A percentile compares a stretch with the other conserved stretches of the same genome.
Evolutionary conservation across 164 flowering plant genomes (phyloP).

Genomic region (Macadamia integrifolia): DNA sequence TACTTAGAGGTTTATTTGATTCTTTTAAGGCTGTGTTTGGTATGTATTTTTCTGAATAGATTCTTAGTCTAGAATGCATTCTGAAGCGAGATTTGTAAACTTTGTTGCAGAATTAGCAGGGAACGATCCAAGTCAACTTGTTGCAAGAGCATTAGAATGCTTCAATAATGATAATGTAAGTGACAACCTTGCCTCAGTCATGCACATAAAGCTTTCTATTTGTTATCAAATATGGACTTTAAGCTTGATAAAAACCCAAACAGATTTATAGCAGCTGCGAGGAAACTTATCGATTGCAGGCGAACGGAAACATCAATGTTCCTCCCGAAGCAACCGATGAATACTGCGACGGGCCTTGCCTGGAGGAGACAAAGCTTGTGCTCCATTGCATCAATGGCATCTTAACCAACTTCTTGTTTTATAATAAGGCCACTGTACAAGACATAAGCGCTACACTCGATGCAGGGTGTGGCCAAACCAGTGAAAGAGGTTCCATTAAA

Average conservation of each 20-base stretch:
- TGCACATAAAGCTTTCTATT: no score
- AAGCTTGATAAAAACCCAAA: not conserved
- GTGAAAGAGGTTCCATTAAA: slow-evolving; percentile 42
- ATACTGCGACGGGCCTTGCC: slow-evolving; percentile 78
- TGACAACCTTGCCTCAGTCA: not conserved
- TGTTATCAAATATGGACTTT: no score
- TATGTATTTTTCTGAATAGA: no score
- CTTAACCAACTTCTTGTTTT: slow-evolving; percentile 45
- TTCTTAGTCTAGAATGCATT: no score
- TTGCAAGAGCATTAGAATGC: slow-evolving; percentile 59
- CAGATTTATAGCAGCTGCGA: slow-evolving; percentile 72
- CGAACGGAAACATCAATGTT: slow-evolving; percentile 53
- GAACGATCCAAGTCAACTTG: slow-evolving; percentile 34
- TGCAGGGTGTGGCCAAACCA: slow-evolving; percentile 60
- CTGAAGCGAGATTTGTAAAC: not conserved
- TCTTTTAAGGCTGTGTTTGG: no score
- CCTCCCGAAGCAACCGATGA: slow-evolving; percentile 44
- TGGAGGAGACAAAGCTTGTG: slow-evolving; percentile 60
- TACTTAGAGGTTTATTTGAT: not conserved
- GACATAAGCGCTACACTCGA: slow-evolving; percentile 52
- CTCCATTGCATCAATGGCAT: slow-evolving; percentile 57
- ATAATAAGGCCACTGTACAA: slow-evolving; percentile 55
- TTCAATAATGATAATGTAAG: slow-evolving; percentile 63
- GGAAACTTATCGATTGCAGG: slow-evolving; percentile 55
- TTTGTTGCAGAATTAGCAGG: slow-evolving; percentile 8